Evolutionary conservation across 176 grass and related monocot genomes (phyloP).

Genomic region (Aechmea fasciata): DNA sequence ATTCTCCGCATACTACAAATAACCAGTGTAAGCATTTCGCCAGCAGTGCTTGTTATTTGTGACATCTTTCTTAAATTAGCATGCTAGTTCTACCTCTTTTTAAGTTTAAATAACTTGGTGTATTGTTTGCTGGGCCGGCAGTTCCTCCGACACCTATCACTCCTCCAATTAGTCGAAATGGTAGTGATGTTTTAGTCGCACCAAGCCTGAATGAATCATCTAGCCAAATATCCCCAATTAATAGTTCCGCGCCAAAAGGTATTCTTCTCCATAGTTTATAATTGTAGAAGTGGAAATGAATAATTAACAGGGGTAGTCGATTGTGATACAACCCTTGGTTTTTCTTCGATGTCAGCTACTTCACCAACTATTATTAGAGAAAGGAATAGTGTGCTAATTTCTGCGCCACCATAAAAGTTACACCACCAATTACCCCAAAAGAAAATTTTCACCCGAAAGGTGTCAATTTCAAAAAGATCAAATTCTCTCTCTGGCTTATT

Average conservation of each 20-base stretch:
- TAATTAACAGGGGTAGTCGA: not conserved
- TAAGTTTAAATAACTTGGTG: slow-evolving; percentile 18
- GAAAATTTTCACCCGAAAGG: slow-evolving; percentile 27
- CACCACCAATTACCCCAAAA: slow-evolving; percentile 15
- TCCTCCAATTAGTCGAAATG: not conserved
- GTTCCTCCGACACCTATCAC: slow-evolving; percentile 25
- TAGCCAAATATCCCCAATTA: not conserved
- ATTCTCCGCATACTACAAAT: slow-evolving; percentile 17
- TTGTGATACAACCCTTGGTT: not conserved
- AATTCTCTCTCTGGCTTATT: slow-evolving; percentile 9
- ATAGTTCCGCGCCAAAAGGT: not conserved
- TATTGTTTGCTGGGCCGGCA: slow-evolving; percentile 15
- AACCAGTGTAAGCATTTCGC: slow-evolving; percentile 20
- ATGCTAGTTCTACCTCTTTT: slow-evolving; percentile 12
- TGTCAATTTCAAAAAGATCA: slow-evolving; percentile 19
- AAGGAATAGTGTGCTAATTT: slow-evolving; percentile 22
- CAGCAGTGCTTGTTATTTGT: slow-evolving; percentile 6
- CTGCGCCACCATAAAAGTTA: slow-evolving; percentile 25
- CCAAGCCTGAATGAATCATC: not conserved
- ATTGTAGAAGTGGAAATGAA: not conserved
- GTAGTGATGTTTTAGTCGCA: not conserved
- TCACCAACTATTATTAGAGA: slow-evolving; percentile 12
- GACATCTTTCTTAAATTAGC: slow-evolving; percentile 16
- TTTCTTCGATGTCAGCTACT: slow-evolving; percentile 16
- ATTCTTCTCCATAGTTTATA: not conserved